phyloP scores from a whole-genome alignment of 2,329 filamentous ascomycete species.

The Aplosporella prunicola region DNA sequence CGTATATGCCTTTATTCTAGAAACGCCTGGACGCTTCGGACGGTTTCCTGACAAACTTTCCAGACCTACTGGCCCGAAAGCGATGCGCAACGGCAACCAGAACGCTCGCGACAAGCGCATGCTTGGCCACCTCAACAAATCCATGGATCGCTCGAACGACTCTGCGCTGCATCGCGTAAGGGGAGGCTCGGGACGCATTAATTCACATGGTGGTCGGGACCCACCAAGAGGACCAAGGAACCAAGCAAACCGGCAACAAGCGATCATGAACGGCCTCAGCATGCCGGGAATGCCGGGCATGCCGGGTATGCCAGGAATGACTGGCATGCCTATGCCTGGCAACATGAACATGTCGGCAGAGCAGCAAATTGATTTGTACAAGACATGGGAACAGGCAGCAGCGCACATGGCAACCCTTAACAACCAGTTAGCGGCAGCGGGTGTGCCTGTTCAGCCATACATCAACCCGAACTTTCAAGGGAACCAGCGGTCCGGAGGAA shows the following conservation, averaged over 20 bases:
- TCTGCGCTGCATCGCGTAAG: constrained; percentile 72
- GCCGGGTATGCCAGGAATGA: too few relatives aligned
- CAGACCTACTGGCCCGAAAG: constrained; percentile 88
- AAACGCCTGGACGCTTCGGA: too few relatives aligned
- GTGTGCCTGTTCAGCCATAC: constrained; percentile 46
- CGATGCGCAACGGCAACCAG: constrained; percentile 68
- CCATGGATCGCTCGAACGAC: constrained; percentile 69
- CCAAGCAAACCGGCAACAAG: constrained; percentile 14
- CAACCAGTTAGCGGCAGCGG: too few relatives aligned
- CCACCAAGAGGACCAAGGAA: constrained; percentile 63
- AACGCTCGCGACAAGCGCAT: constrained; percentile 63
- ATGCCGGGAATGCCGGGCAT: constrained; percentile 21
- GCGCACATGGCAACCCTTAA: constrained; percentile 31
- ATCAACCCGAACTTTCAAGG: constrained; percentile 35
- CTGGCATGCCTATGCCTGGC: constrained; percentile 42
- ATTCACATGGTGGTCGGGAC: constrained; percentile 58
- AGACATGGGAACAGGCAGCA: constrained; percentile 65
- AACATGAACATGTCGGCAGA: constrained; percentile 50
- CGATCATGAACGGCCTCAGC: constrained; percentile 21
- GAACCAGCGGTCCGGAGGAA: too few relatives aligned
- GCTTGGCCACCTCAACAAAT: constrained; percentile 74
- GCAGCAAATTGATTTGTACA: too few relatives aligned
- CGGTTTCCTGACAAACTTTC: too few relatives aligned
- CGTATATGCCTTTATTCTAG: too few relatives aligned
- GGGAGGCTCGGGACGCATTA: constrained; percentile 67